A percentile compares a stretch with the other conserved stretches of the same genome.
These are phyloP conservation scores for Cronartium ribicola DNA, from an alignment of 1,284 basidiomycete genomes.

Conservation along the genomic window DNA sequence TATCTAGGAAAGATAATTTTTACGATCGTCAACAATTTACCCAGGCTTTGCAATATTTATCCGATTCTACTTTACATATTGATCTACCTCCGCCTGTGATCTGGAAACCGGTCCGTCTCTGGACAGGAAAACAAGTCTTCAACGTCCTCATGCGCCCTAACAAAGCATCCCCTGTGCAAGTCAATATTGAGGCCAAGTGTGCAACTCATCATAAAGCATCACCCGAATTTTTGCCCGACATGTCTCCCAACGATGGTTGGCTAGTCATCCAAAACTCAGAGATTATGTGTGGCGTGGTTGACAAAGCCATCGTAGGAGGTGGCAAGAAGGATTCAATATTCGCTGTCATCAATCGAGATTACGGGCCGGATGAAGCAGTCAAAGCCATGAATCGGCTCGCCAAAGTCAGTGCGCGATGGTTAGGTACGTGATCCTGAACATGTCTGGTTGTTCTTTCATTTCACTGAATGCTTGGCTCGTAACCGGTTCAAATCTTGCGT, in stretches of 20 bases:
- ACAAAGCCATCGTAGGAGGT: constrained; percentile 95
- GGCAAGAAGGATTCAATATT: constrained; percentile 99
- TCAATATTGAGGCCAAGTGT: constrained; percentile 96
- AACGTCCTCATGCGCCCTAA: constrained; percentile 95
- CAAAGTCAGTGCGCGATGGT: constrained; percentile 90
- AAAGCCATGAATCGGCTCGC: constrained; percentile 93
- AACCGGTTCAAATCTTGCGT: not conserved
- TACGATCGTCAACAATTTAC: constrained; percentile 92
- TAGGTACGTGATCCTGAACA: constrained; percentile 57
- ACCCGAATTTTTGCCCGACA: constrained; percentile 61
- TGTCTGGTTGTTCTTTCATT: constrained; percentile 47
- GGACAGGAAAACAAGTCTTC: constrained; percentile 99
- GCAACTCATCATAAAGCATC: constrained; percentile 84
- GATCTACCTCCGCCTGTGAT: constrained; percentile 94
- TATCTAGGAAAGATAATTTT: constrained; percentile 88
- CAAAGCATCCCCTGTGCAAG: constrained; percentile 71
- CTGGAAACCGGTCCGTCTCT: constrained; percentile 84
- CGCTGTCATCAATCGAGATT: constrained; percentile 94
- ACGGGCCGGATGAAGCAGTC: constrained; percentile 89
- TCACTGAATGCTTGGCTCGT: not conserved
- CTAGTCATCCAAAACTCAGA: constrained; percentile 96
- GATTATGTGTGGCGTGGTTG: constrained; percentile 99
- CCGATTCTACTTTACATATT: constrained; percentile 84
- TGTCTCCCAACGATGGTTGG: constrained; percentile 97
- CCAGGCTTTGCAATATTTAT: constrained; percentile 92